These are phyloP conservation scores for Hygrocybe punicea DNA, from an alignment of 768 basidiomycete species.

Conservation along the genomic window DNA sequence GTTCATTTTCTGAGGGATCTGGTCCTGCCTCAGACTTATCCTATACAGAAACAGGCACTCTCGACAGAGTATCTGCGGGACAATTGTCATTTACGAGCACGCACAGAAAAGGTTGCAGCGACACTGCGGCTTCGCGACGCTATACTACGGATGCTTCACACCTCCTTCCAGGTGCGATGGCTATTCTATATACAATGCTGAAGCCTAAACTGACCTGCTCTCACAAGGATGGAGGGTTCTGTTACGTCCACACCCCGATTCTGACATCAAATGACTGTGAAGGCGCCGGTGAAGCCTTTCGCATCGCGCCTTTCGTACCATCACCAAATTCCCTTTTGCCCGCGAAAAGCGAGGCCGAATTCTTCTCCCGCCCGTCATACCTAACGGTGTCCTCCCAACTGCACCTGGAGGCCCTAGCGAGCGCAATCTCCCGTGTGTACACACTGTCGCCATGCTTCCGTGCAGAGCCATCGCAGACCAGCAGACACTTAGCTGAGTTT, in stretches of 20 bases:
- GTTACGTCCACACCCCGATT: conserved; percentile 78
- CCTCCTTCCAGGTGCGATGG: conserved; percentile 66
- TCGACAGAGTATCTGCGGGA: conserved; percentile 79
- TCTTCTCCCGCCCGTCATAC: conserved; percentile 74
- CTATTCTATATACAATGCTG: conserved; percentile 1
- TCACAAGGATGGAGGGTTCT: conserved; percentile 69
- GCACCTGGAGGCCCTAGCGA: conserved; percentile 85
- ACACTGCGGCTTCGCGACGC: conserved; percentile 71
- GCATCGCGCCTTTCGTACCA: conserved; percentile 45
- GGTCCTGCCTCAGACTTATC: conserved; percentile 57
- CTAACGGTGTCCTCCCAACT: conserved; percentile 95
- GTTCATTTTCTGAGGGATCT: neutral
- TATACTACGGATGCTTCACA: conserved; percentile 53
- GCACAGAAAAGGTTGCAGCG: conserved; percentile 67
- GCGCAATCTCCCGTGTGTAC: conserved; percentile 78
- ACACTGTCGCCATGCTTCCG: conserved; percentile 93
- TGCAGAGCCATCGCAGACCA: conserved; percentile 84
- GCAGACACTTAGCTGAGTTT: conserved; percentile 93
- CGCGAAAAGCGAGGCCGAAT: conserved; percentile 41
- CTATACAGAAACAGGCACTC: conserved; percentile 86
- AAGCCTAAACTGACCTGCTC: neutral
- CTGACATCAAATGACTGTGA: conserved; percentile 92
- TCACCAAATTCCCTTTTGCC: conserved; percentile 4
- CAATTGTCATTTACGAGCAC: conserved; percentile 80
- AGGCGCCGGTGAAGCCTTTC: conserved; percentile 92